These are phyloP conservation scores for Rhodamnia argentea DNA, from an alignment of 345 rosid genomes.

Conservation along the genomic window DNA sequence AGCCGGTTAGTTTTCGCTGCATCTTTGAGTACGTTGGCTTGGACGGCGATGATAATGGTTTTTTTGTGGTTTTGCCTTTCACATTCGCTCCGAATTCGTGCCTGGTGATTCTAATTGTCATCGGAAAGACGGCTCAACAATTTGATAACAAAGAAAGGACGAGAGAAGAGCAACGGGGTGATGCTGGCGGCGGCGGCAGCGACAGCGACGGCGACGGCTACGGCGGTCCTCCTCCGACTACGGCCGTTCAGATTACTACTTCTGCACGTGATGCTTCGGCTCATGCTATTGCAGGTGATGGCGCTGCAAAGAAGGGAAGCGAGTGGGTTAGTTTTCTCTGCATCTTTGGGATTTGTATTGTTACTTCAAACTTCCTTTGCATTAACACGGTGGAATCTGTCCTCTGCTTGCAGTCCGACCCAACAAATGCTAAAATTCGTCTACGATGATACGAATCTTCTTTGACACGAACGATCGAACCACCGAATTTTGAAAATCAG, in stretches of 20 bases:
- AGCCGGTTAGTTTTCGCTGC: too few species aligned
- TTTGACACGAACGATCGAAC: too few species aligned
- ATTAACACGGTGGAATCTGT: too few species aligned
- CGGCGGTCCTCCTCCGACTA: not conserved
- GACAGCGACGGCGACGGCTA: too few species aligned
- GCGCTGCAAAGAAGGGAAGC: not conserved
- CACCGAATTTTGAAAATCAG: too few species aligned
- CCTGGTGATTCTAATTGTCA: not conserved
- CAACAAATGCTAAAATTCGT: too few species aligned
- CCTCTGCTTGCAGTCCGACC: too few species aligned
- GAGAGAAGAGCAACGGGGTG: not conserved
- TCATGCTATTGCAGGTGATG: not conserved
- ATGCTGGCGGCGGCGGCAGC: too few species aligned
- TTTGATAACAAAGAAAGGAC: too few species aligned
- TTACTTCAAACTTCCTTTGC: not conserved
- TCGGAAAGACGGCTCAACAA: too few species aligned
- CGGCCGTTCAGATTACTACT: too few species aligned
- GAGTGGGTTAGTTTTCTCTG: not conserved
- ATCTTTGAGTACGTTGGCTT: not conserved
- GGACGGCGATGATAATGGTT: not conserved
- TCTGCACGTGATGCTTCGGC: not conserved
- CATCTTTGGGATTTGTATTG: not conserved
- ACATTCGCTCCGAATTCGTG: not conserved
- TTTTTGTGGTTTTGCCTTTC: not conserved
- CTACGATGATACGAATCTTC: too few species aligned